Evolutionary conservation across 306 rosid genomes (phyloP), one percentile per base, ranked within the genome.

Genomic region (Hippophae rhamnoides): DNA sequence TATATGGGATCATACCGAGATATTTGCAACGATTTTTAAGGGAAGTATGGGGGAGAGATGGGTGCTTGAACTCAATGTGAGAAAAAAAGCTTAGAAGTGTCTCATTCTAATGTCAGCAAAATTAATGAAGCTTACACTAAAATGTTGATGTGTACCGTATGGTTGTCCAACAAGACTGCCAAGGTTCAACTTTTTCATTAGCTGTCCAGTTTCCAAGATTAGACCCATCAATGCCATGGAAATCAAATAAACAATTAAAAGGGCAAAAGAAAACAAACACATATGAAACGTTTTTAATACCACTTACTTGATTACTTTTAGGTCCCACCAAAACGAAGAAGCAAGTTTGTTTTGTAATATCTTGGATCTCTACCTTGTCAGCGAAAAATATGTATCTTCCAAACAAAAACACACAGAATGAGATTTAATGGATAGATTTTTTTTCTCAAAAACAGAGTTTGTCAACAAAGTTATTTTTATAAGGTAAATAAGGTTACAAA

Each of bases 341-440:
- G 77, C 79, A 67, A 72, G 97, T 87, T 76, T 81, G 69, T 78
- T 81, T 79, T 51, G 89, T 79, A 69, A 90, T 87, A 70, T 90
- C 97, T 79, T 82, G 87, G 77, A 90, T 79, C 68, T 83, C 96
- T 48, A 90, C 96, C 79, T 85, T 87, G 79, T 90, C 97, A 44
- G 81, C 82, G 48, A 81, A 76, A 69, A 90, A 90, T 58, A 90
- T 87, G 79, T 87, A 90, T 87, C 97, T 90, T 18, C 44, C 51
- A 47, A 54, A 49, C 25, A 62, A 60, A 65, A 66, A 63, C 10
- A 66, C 76, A 12, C 38, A 61, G 9, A 50, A 10, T 41, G 62
- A 74, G 13, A 63, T 47, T 69, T 52, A 62, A 42, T 25, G 56
- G 65, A 43, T 14, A 58, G 43, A 27, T 66, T 61, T 38, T 58